These are phyloP conservation scores for Populus deltoides DNA, from an alignment of 345 rosid genomes.

Conservation along the genomic window DNA sequence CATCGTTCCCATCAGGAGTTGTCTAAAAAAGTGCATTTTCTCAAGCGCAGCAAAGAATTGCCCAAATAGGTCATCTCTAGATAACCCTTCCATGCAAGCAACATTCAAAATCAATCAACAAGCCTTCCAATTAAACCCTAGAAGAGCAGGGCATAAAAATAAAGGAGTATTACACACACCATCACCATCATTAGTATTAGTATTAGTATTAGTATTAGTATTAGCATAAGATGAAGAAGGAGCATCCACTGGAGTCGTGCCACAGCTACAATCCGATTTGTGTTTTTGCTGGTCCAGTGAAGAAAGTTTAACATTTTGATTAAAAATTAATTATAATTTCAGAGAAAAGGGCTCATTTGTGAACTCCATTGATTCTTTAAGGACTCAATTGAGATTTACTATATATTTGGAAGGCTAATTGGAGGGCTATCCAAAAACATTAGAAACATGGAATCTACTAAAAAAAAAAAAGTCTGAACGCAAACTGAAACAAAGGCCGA, in stretches of 20 bases:
- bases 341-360: no score
- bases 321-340: no score
- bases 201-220: not conserved
- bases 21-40: constrained; percentile 53
- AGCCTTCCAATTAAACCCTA: not conserved
- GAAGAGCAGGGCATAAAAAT: not conserved
- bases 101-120: not conserved
- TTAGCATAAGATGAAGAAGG: not conserved
- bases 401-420: no score
- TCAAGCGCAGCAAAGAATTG: constrained; percentile 89
- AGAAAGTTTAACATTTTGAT: no score
- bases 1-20: constrained; percentile 61
- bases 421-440: no score
- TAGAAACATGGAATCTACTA: no score
- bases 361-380: no score
- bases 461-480: no score
- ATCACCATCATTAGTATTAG: not conserved
- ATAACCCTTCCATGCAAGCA: constrained; percentile 40
- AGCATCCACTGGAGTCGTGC: not conserved
- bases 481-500: no score
- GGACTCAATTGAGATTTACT: no score
- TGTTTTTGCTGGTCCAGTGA: not conserved
- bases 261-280: not conserved
- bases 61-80: constrained; percentile 75
- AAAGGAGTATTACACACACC: not conserved